Evolutionary conservation across 2,329 filamentous ascomycete genomes (phyloP), one percentile per base, ranked within the genome.

Genomic region (Aplosporella prunicola): DNA sequence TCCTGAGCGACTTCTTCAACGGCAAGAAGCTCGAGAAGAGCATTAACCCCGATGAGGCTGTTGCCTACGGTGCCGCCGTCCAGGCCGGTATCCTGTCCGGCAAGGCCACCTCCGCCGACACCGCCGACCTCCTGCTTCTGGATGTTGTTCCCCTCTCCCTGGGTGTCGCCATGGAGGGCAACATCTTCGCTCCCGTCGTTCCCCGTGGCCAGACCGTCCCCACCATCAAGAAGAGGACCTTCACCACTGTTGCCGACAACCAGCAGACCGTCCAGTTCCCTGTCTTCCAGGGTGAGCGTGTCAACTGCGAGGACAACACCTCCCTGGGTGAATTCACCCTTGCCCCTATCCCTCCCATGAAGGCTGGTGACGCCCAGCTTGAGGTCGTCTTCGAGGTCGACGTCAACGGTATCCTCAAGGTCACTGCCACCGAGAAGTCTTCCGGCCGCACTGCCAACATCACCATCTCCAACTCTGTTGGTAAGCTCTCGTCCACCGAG

Each of bases 21-120:
- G 88, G 88, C 69, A 98, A 98, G 86, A 95, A 98, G 82, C 85
- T 95, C 51, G 89, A 96, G 79, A 96, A 95, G 71, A 91, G 84
- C 75, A 96, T 96, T 74, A 98, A 98, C 79, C 91, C 91, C 57
- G 91, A 98, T 62, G 91, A 98, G 76, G 91, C 91, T 53, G 91
- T 98, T 58, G 91, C 91, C 55, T 95, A 95, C 70, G 91, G 91
- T 80, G 91, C 91, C 50, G 91, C 91, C 55, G 89, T 98, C 46
- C 91, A 98, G 74, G 91, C 91, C 51, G 91, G 88, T 79, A 95
- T 98, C 64, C 81, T 98, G 49, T 95, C 89, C 43, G 91, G 91
- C 64, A 94, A 95, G 80, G 91, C 91, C 53, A 91, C 85, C 50
- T 93, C 87, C 32, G 86, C 86, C 53, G 91, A 96, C 60, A 95